Evolutionary conservation across 371 early-diverging fungal genomes (phyloP), one percentile per base, ranked within the genome.

Genomic region (Cladochytrium tenue): DNA sequence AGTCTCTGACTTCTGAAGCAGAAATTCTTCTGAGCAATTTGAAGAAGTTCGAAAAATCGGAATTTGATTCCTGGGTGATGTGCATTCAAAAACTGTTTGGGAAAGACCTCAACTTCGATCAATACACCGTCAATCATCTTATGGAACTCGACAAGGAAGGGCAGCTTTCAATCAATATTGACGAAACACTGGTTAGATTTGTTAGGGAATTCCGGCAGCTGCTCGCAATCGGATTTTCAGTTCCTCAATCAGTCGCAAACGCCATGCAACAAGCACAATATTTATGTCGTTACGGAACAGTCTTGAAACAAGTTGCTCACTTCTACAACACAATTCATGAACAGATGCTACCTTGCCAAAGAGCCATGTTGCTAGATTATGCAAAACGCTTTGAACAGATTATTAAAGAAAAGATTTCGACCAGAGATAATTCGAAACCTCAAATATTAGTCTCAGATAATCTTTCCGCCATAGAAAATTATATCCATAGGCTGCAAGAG

Each of bases 251-350:
- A 20, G 67, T 85, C 32, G 62, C 72, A 32, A 60, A 80, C 30
- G n/a, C 70, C 20, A 73, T 74, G 3, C 81, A 83, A 20, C 62
- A 62, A 10, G 81, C 78, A 0, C 66, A 69, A 32, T 63, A 62
- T 59, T 80, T 58, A 56, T 79, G 75, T 61, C 72, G 80, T 20
- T 75, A 78, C 62, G 82, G 78, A 4, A 69, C 77, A 17, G 69
- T 81, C 0, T 67, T 85, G 66, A 76, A 81, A 59, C 86, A 85
- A 62, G 76, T 85, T 1, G 81, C 84, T 2, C 78, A 85, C 51
- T 81, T 85, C 53, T 85, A 85, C 67, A 85, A 85, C 72, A 82
- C 82, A 1, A 82, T 85, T 57, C 83, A 82, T 50, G 73, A 80
- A 56, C 82, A 83, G 55, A 82, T 85, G 80, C 71, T 79, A 3